Percentiles rank a stretch among this genome's conserved stretches.
Conservation (phyloP, 768 basidiomycete genomes). For the Cytidiella melzeri region DNA sequence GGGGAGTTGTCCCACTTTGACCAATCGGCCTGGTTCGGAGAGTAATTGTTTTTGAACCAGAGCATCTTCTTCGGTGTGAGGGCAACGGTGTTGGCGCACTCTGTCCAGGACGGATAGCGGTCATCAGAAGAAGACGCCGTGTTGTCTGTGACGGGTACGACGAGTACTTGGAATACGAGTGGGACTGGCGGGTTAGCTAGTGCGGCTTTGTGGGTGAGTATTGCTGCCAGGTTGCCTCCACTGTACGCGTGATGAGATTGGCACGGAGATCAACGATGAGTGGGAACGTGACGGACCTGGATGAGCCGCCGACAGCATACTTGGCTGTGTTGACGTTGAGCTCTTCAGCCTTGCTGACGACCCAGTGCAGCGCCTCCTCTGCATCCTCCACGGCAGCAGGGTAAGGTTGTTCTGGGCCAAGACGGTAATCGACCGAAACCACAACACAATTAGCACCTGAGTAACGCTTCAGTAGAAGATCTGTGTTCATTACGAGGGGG, state of each 20-base stretch:
- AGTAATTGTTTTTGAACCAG: constrained; percentile 69
- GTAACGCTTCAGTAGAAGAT: neutral
- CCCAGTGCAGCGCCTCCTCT: constrained; percentile 61
- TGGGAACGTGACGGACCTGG: constrained; percentile 37
- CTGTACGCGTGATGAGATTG: constrained; percentile 28
- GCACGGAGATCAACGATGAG: constrained; percentile 1
- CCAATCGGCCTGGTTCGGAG: constrained; percentile 55
- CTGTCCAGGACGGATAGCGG: constrained; percentile 44
- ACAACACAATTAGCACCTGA: constrained; percentile 57
- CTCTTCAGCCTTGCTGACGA: constrained; percentile 34
- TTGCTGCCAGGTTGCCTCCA: constrained; percentile 65
- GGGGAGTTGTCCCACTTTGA: constrained; percentile 67
- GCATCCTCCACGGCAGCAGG: constrained; percentile 70
- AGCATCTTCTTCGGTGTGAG: constrained; percentile 58
- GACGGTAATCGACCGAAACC: constrained; percentile 62
- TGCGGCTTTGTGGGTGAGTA: constrained; percentile 58
- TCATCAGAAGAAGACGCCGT: constrained; percentile 40
- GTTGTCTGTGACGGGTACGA: constrained; percentile 72
- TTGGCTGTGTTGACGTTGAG: constrained; percentile 44
- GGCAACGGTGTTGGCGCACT: constrained; percentile 53
- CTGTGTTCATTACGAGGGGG: neutral
- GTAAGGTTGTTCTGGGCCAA: constrained; percentile 66
- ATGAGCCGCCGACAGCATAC: constrained; percentile 69
- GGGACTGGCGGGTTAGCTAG: constrained; percentile 42
- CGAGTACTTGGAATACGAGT: constrained; percentile 54